A percentile compares a stretch with the other conserved stretches of the same genome.
Conservation (phyloP, 208 protist species). For the Strigomonas culicis region DNA sequence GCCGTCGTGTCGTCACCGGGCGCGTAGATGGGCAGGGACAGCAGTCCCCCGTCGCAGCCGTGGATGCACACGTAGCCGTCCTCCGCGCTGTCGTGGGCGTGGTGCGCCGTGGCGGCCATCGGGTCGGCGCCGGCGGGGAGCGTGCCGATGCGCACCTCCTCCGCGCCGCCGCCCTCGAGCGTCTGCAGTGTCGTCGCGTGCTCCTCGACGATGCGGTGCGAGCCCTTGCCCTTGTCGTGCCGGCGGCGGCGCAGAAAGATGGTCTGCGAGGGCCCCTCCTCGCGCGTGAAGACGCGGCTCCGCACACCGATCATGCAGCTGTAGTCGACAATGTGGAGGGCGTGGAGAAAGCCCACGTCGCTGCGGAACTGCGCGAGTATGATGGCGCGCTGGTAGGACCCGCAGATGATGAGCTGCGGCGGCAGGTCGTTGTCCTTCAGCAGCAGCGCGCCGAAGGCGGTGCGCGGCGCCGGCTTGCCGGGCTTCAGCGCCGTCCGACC, state of each 20-base stretch:
- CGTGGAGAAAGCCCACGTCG: conserved; percentile 78
- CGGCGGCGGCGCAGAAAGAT: conserved; percentile 20
- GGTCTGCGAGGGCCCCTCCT: conserved; percentile 63
- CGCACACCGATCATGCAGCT: conserved; percentile 91
- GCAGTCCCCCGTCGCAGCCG: conserved; percentile 77
- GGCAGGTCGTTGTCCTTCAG: conserved; percentile 90
- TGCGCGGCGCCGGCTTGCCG: conserved; percentile 52
- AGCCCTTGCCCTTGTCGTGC: background rate
- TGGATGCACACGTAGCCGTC: conserved; percentile 60
- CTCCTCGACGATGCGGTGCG: conserved; percentile 6
- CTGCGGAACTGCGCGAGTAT: conserved; percentile 83
- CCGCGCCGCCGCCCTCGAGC: conserved; percentile 12
- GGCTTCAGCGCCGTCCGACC: conserved; percentile 54
- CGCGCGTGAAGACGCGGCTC: conserved; percentile 60
- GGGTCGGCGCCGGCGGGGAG: conserved; percentile 1
- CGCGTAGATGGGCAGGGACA: conserved; percentile 74
- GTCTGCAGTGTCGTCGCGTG: conserved; percentile 7
- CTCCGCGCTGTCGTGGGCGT: conserved; percentile 11
- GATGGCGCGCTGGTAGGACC: conserved; percentile 57
- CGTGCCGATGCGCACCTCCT: conserved; percentile 14
- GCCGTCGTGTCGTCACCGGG: conserved; percentile 59
- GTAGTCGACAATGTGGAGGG: conserved; percentile 90
- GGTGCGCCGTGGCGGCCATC: background rate
- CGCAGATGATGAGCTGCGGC: conserved; percentile 80
- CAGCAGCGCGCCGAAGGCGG: conserved; percentile 73